Base-by-base conservation (phyloP, 306 rosid species). In the Carpinus fangiana region DNA sequence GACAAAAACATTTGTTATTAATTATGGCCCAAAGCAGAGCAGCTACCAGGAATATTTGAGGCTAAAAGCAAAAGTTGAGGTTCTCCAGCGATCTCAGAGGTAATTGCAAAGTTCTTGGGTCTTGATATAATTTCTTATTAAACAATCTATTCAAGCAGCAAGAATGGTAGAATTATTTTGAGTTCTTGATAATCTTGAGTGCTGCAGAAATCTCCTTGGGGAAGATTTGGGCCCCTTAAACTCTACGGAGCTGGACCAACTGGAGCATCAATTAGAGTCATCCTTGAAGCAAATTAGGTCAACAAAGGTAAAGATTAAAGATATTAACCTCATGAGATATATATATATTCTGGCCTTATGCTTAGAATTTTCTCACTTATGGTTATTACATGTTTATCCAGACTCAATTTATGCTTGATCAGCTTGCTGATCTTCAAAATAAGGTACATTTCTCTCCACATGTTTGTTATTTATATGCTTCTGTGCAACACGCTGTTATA, bases 51-150 rank as follows among this genome's bases (percentile, higher is more conserved):
- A 91, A 20, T 93, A 93, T 72, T 61, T 89, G 89, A 90, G 78
- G 87, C 87, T 93, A 78, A 89, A 93, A 87, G 84, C 90, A 41
- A 90, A 81, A 69, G 96, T 91, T 28, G 98, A 93, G 69, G 78
- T 76, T 81, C 88, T 93, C 52, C 97, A 93, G 78, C 89, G 82
- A 67, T 89, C 97, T 26, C 98, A 93, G 68, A 89, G 98, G 98
- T 93, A 82, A 74, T 34, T 38, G 16, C 28, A 36, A 41, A 18
- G 23, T 50, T 34, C 5, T 60, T 14, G 21, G 21, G 72, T 12
- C 20, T 69, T 48, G 53, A 69, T 34, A 52, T 73, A 23, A 23
- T 17, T 34, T 43, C 31, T 31, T 53, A 9, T 10, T 18, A 18
- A 38, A 4, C 51, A 38, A 66, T 18, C 51, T 17, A 9, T 18